A percentile compares a stretch with the other conserved stretches of the same genome.
phyloP scores from a whole-genome alignment of 129 eudicot species.

The Artemisia annua region DNA sequence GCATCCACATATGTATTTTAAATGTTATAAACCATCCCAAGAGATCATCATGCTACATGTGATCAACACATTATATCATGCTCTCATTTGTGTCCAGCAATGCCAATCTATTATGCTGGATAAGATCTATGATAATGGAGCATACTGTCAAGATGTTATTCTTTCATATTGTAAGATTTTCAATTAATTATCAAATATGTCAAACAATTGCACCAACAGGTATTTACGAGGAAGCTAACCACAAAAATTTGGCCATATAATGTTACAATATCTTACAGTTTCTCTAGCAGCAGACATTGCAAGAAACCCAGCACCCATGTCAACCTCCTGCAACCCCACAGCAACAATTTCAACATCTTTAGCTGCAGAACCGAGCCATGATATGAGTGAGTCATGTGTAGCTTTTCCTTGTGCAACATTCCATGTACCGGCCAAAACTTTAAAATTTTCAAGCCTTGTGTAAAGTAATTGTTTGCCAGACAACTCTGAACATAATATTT shows the following conservation, averaged over 20 bases:
- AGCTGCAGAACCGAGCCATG: slow-evolving; percentile 91
- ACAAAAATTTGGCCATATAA: background rate
- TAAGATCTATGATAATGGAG: too few relatives aligned
- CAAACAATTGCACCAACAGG: slow-evolving; percentile 7
- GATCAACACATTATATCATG: background rate
- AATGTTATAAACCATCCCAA: background rate
- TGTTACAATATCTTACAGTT: slow-evolving; percentile 47
- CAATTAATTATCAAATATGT: background rate
- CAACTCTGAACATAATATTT: slow-evolving; percentile 59
- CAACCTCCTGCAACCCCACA: slow-evolving; percentile 96
- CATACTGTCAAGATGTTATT: background rate
- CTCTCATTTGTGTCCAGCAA: background rate
- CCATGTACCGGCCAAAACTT: slow-evolving; percentile 89
- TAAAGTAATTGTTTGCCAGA: slow-evolving; percentile 65
- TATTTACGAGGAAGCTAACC: background rate
- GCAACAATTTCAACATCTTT: slow-evolving; percentile 73
- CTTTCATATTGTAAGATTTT: background rate
- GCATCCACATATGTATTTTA: background rate
- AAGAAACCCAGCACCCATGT: slow-evolving; percentile 99
- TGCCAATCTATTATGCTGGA: background rate
- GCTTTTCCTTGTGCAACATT: slow-evolving; percentile 97
- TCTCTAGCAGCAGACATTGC: slow-evolving; percentile 99
- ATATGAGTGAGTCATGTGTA: slow-evolving; percentile 75
- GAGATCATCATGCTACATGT: background rate
- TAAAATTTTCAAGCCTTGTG: slow-evolving; percentile 73